A percentile compares a stretch with the other conserved stretches of the same genome.
Conservation (phyloP, 768 basidiomycete species). For the Termitomyces sp. region DNA sequence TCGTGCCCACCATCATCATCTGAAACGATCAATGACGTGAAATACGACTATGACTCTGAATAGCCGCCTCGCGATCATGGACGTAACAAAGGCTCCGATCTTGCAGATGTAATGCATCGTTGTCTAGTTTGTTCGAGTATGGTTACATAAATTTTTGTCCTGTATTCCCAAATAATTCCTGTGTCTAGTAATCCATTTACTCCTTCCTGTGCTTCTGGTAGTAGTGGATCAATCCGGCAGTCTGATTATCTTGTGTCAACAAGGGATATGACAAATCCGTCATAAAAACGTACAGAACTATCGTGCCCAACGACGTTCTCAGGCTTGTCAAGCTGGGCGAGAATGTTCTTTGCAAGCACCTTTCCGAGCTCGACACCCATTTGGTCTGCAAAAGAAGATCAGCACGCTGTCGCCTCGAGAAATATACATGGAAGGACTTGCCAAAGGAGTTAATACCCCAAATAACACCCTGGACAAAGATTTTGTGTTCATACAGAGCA, state of each 20-base stretch:
- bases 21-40: not conserved
- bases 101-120: not conserved
- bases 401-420: not conserved
- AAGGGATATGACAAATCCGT: not conserved
- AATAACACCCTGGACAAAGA: slow-evolving; percentile 93
- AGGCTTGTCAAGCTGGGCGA: slow-evolving; percentile 79
- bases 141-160: not conserved
- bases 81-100: not conserved
- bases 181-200: slow-evolving; percentile 21
- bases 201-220: slow-evolving; percentile 88
- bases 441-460: slow-evolving; percentile 99
- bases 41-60: not conserved
- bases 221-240: slow-evolving; percentile 94
- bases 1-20: not conserved
- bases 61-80: not conserved
- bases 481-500: slow-evolving; percentile 96
- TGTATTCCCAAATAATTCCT: not conserved
- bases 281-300: slow-evolving; percentile 49
- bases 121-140: not conserved
- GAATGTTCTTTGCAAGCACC: slow-evolving; percentile 93
- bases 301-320: slow-evolving; percentile 85
- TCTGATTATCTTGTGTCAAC: slow-evolving; percentile 39
- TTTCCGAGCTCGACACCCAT: slow-evolving; percentile 99
- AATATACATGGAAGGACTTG: slow-evolving; percentile 26
- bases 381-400: slow-evolving; percentile 57